Base-by-base conservation (phyloP, 2,329 filamentous ascomycete species). In the Bertia moriformis region DNA sequence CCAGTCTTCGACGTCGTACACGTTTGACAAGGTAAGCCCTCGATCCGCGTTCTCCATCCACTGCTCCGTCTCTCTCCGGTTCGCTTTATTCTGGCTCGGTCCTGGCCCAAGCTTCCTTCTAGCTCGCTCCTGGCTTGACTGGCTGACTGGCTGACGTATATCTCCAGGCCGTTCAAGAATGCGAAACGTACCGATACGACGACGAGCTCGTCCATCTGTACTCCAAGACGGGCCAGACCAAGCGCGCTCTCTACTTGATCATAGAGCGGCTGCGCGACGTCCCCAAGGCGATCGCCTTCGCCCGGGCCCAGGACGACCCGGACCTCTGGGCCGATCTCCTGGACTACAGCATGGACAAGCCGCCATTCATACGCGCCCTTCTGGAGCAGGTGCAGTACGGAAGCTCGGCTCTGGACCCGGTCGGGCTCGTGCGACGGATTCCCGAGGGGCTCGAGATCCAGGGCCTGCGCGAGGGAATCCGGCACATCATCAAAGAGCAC, bases 271-370 rank as follows among this genome's bases (percentile, higher is more conserved):
- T 98, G 4, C 78, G 79, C 42, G 85, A 98, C 53, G 88, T 96
- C 38, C 82, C 80, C 38, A 87, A 91, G 48, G 91, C 91, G 5
- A 98, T 98, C 48, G 73, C 81, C 1, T 98, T 98, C 51, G 88
- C 87, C 40, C 95, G 95, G 56, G 81, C 88, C 44, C 87, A 96
- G 53, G 79, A 91, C 45, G 88, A 95, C 49, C 78, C 80, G 0
- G 88, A 95, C 48, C 69, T 98, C 0, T 98, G 91, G 91, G 83
- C 94, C 46, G 88, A 96, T 51, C 68, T 98, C 4, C 72, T 98
- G 4, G 78, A 89, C 48, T 96, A 96, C 57, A 89, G 83, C 43
- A 96, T 98, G 91, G 87, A 95, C 60, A 94, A 95, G 53, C 91
- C 91, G 1, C 76, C 76, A 30, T 98, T 98, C 60, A 96, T 98